These are phyloP conservation scores for Cyclospora cayetanensis DNA, from an alignment of 169 alveolate species.

Conservation along the genomic window DNA sequence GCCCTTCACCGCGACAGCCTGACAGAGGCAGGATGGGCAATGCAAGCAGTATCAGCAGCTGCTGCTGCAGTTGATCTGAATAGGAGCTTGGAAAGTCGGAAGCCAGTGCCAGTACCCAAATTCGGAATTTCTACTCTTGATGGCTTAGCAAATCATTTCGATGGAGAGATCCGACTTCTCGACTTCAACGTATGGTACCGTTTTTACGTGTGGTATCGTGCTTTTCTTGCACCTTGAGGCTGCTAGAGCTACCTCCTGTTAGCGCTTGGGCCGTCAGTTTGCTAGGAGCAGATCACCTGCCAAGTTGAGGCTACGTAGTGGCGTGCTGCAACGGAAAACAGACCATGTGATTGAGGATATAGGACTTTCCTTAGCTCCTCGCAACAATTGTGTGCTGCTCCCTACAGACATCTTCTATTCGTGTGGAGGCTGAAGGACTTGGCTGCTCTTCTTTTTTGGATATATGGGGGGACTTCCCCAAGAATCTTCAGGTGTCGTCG, in stretches of 20 bases:
- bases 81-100: background rate
- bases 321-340: too few species aligned
- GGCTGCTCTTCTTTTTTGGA: conserved; percentile 40
- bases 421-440: conserved; percentile 47
- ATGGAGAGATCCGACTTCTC: conserved; percentile 41
- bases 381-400: too few species aligned
- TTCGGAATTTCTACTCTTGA: background rate
- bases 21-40: conserved; percentile 53
- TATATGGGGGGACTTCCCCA: conserved; percentile 53
- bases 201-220: too few species aligned
- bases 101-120: conserved; percentile 3
- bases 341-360: too few species aligned
- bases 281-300: too few species aligned
- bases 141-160: background rate
- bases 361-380: too few species aligned
- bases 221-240: too few species aligned
- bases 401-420: conserved; percentile 31
- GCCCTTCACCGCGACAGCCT: conserved; percentile 5
- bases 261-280: too few species aligned
- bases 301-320: too few species aligned
- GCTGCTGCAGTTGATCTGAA: conserved; percentile 60
- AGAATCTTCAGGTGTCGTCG: background rate
- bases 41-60: conserved; percentile 61
- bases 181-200: conserved; percentile 14
- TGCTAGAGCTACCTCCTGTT: too few species aligned